These are phyloP conservation scores for Elaeagnus macrophylla DNA, from an alignment of 306 rosid genomes.

Conservation along the genomic window DNA sequence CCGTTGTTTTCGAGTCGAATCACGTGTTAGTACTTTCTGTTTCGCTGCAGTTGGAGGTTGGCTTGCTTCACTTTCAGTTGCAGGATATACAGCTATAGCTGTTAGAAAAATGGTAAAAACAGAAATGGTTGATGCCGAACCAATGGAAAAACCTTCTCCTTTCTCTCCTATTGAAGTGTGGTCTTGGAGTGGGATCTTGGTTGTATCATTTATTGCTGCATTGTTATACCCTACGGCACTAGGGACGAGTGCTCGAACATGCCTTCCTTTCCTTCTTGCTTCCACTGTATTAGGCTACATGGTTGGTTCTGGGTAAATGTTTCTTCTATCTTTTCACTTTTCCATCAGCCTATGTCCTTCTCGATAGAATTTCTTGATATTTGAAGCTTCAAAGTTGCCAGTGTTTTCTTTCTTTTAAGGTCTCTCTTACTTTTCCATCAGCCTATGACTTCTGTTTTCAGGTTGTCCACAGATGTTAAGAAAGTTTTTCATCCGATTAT, in stretches of 20 bases:
- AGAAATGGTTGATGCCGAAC: slow-evolving; percentile 79
- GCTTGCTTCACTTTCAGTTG: slow-evolving; percentile 80
- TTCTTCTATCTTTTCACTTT: slow-evolving; percentile 7
- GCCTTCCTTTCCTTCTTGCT: slow-evolving; percentile 91
- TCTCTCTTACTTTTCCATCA: no score
- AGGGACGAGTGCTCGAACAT: slow-evolving; percentile 85
- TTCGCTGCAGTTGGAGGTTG: slow-evolving; percentile 75
- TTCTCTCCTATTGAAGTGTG: slow-evolving; percentile 68
- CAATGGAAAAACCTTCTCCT: slow-evolving; percentile 77
- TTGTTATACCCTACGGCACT: slow-evolving; percentile 55
- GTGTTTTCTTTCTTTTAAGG: slow-evolving; percentile 2
- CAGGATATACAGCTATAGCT: slow-evolving; percentile 80
- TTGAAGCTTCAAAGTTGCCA: slow-evolving; percentile 3
- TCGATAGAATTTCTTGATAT: not conserved
- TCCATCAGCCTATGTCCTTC: not conserved
- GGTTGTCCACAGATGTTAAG: slow-evolving; percentile 68
- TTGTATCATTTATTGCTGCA: slow-evolving; percentile 57
- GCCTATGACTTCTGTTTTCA: slow-evolving; percentile 23
- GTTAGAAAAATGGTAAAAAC: slow-evolving; percentile 78
- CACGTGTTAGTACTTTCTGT: slow-evolving; percentile 11
- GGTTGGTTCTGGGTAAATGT: slow-evolving; percentile 72
- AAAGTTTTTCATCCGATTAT: slow-evolving; percentile 89
- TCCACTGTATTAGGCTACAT: slow-evolving; percentile 85
- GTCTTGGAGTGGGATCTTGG: slow-evolving; percentile 63
- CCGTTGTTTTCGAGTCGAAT: slow-evolving; percentile 1